phyloP scores from a whole-genome alignment of 805 yeast genomes.

The Candida hungchunana region DNA sequence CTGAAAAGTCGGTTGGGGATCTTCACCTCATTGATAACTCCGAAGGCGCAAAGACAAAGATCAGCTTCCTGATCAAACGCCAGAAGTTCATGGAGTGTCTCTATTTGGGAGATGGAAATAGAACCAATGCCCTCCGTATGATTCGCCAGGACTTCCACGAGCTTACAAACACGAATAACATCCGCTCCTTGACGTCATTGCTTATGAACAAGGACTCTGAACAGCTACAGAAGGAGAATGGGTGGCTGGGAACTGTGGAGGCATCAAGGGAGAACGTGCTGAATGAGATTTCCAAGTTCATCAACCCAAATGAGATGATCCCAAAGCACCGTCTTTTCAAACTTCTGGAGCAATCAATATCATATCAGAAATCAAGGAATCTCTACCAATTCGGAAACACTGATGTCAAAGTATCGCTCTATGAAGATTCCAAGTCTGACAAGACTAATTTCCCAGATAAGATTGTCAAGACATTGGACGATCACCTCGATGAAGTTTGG shows the following conservation, averaged over 20 bases:
- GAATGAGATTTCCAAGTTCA: constrained; percentile 38
- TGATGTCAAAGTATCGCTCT: constrained; percentile 26
- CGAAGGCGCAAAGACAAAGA: constrained; percentile 13
- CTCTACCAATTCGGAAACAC: constrained; percentile 32
- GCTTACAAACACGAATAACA: constrained; percentile 22
- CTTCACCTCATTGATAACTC: constrained; percentile 18
- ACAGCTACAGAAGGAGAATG: constrained; percentile 22
- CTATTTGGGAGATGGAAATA: constrained; percentile 29
- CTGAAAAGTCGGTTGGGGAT: constrained; percentile 29
- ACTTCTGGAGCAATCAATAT: constrained; percentile 47
- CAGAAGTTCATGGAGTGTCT: constrained; percentile 39
- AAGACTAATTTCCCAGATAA: constrained; percentile 42
- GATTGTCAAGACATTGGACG: constrained; percentile 40
- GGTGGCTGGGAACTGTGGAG: constrained; percentile 28
- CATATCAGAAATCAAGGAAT: constrained; percentile 39
- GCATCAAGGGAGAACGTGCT: constrained; percentile 39
- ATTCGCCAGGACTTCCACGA: constrained; percentile 35
- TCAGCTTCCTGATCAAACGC: constrained; percentile 34
- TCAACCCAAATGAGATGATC: constrained; percentile 49
- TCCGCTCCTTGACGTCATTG: constrained; percentile 28
- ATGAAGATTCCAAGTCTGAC: constrained; percentile 33
- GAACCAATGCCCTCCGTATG: constrained; percentile 32
- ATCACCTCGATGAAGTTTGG: constrained; percentile 81
- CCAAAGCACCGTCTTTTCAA: constrained; percentile 49
- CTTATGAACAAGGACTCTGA: constrained; percentile 25